Percentiles rank a stretch among this genome's conserved stretches.
Conservation (phyloP, 73 alveolate species). For the Loxodes magnus region DNA sequence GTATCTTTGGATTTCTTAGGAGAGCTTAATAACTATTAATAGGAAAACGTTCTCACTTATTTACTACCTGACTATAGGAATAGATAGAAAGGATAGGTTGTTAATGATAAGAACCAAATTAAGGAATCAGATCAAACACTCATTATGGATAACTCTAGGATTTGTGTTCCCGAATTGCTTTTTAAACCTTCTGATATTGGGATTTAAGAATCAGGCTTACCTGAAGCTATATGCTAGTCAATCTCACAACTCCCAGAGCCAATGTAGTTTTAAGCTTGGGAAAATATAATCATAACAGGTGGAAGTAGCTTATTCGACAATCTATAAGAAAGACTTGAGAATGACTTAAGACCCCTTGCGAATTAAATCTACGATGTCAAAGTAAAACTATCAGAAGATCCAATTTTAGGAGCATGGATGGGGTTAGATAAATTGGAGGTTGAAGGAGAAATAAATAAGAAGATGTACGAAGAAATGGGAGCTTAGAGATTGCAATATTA, state of each 20-base stretch:
- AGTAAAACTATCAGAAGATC: slow-evolving; percentile 24
- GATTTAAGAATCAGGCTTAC: slow-evolving; percentile 76
- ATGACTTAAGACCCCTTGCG: slow-evolving; percentile 35
- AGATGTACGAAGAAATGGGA: slow-evolving; percentile 75
- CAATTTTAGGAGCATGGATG: slow-evolving; percentile 56
- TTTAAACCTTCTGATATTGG: slow-evolving; percentile 81
- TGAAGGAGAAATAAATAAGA: slow-evolving; percentile 41
- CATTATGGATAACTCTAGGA: slow-evolving; percentile 51
- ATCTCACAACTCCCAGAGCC: slow-evolving; percentile 51
- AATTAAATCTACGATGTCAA: slow-evolving; percentile 34
- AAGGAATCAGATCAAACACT: slow-evolving; percentile 29
- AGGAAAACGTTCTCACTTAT: slow-evolving; percentile 20
- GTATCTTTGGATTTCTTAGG: slow-evolving; percentile 44
- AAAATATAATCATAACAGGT: slow-evolving; percentile 48
- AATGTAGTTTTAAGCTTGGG: slow-evolving; percentile 35
- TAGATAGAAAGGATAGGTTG: slow-evolving; percentile 23
- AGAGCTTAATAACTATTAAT: slow-evolving; percentile 25
- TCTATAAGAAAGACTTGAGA: slow-evolving; percentile 35
- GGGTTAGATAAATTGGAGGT: slow-evolving; percentile 62
- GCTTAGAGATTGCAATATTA: too few species aligned
- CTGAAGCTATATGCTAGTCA: slow-evolving; percentile 59
- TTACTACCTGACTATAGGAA: slow-evolving; percentile 76
- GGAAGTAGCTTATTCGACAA: slow-evolving; percentile 47
- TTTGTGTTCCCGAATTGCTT: slow-evolving; percentile 78
- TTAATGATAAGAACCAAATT: not conserved